phyloP scores from a whole-genome alignment of 2,329 filamentous ascomycete species.

The Penicillium griseofulvum region DNA sequence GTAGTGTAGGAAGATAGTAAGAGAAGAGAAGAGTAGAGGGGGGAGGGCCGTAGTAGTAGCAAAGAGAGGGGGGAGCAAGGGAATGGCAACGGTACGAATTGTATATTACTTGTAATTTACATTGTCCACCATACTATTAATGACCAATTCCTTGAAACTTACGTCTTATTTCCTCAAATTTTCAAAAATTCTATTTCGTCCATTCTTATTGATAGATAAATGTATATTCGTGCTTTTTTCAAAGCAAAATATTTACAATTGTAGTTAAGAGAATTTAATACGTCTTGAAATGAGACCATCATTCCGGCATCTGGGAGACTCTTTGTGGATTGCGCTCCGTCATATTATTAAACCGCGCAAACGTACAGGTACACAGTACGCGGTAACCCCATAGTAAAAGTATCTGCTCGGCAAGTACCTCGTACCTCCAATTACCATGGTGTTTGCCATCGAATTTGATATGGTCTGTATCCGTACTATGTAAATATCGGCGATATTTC shows the following conservation, averaged over 20 bases:
- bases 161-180: background rate
- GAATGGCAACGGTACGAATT: conserved; percentile 17
- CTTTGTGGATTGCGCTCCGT: conserved; percentile 17
- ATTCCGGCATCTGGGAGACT: conserved; percentile 8
- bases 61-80: conserved; percentile 31
- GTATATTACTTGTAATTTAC: conserved; percentile 22
- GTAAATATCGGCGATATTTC: background rate
- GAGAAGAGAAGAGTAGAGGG: conserved; percentile 32
- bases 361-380: conserved; percentile 18
- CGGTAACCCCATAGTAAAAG: conserved; percentile 14
- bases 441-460: background rate
- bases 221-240: background rate
- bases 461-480: no score
- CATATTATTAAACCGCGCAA: conserved; percentile 21
- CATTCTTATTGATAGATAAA: background rate
- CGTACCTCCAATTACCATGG: conserved; percentile 11
- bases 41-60: conserved; percentile 37
- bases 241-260: background rate
- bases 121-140: background rate
- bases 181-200: background rate
- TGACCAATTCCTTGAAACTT: background rate
- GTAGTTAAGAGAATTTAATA: background rate
- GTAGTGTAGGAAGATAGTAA: conserved; percentile 31
- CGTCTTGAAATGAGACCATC: conserved; percentile 14
- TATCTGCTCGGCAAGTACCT: conserved; percentile 9